A percentile compares a stretch with the other conserved stretches of the same genome.
phyloP scores from a whole-genome alignment of 805 yeast species.

The Saccharomycopsis amapae region DNA sequence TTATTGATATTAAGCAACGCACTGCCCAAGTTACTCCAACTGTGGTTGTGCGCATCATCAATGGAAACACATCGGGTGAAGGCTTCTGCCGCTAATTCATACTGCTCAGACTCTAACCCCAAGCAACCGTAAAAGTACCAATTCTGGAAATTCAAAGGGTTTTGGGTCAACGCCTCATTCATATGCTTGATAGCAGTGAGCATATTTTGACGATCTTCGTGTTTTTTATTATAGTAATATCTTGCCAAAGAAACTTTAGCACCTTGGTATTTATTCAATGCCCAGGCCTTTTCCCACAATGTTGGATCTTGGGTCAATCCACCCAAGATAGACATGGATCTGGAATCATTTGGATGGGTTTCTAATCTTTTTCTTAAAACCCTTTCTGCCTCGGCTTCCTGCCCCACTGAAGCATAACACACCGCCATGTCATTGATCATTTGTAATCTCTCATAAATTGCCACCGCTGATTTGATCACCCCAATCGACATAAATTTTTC shows the following conservation, averaged over 20 bases:
- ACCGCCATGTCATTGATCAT: slow-evolving; percentile 79
- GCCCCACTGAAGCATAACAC: slow-evolving; percentile 82
- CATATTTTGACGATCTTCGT: slow-evolving; percentile 40
- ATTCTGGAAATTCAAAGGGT: slow-evolving; percentile 69
- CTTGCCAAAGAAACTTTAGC: slow-evolving; percentile 81
- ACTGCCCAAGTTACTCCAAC: slow-evolving; percentile 91
- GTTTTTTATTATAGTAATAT: slow-evolving; percentile 63
- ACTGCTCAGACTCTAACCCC: slow-evolving; percentile 66
- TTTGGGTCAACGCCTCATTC: slow-evolving; percentile 63
- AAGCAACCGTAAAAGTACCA: slow-evolving; percentile 93
- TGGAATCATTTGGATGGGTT: slow-evolving; percentile 63
- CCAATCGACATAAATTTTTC: slow-evolving; percentile 84
- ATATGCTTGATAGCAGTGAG: slow-evolving; percentile 62
- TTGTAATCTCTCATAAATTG: slow-evolving; percentile 73
- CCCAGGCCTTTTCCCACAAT: slow-evolving; percentile 86
- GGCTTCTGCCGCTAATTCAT: slow-evolving; percentile 80
- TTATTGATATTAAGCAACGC: slow-evolving; percentile 61
- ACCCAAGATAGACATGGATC: slow-evolving; percentile 79
- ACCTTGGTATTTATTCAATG: slow-evolving; percentile 67
- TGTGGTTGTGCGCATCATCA: slow-evolving; percentile 70
- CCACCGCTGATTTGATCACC: slow-evolving; percentile 77
- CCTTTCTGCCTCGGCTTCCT: slow-evolving; percentile 56
- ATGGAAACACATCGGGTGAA: slow-evolving; percentile 84
- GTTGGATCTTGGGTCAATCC: slow-evolving; percentile 72
- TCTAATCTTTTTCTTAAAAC: slow-evolving; percentile 49